Evolutionary conservation across 106 monocot species (phyloP).

Genomic region (Allium cepa): DNA sequence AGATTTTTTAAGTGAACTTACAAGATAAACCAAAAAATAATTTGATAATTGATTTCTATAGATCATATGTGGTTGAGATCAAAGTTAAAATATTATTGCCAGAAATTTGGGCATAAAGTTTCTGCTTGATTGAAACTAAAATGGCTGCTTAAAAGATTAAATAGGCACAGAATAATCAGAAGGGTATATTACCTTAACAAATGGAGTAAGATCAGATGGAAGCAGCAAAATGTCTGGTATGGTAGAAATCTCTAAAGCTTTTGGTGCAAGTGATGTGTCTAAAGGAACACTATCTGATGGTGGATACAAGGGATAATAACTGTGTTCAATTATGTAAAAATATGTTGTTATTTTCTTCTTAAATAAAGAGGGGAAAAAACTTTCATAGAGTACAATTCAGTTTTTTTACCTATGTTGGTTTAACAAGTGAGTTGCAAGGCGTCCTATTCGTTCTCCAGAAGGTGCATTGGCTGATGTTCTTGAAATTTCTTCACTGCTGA

Average conservation of each 20-base stretch:
- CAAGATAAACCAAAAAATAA: no score
- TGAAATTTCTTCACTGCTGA: slow-evolving; percentile 94
- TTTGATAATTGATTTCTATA: no score
- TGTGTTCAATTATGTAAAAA: slow-evolving; percentile 10
- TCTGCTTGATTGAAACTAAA: no score
- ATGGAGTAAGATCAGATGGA: slow-evolving; percentile 89
- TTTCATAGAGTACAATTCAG: neutral
- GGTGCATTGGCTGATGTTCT: slow-evolving; percentile 33
- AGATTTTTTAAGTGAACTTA: no score
- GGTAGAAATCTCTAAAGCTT: slow-evolving; percentile 67
- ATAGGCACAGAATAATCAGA: no score
- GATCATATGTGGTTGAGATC: no score
- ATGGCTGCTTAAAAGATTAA: no score
- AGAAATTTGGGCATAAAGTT: no score
- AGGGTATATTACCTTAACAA: slow-evolving; percentile 50
- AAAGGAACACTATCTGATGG: slow-evolving; percentile 61
- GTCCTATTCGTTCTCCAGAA: slow-evolving; percentile 57
- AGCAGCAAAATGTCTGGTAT: slow-evolving; percentile 67
- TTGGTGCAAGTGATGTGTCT: slow-evolving; percentile 72
- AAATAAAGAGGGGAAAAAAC: neutral
- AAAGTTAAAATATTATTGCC: no score
- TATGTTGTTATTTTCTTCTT: no score
- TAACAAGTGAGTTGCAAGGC: slow-evolving; percentile 72
- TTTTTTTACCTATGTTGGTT: slow-evolving; percentile 52
- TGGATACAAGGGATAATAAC: slow-evolving; percentile 92